Base-by-base conservation (phyloP, 495 filamentous ascomycete genomes). In the Annulohypoxylon bovei region DNA sequence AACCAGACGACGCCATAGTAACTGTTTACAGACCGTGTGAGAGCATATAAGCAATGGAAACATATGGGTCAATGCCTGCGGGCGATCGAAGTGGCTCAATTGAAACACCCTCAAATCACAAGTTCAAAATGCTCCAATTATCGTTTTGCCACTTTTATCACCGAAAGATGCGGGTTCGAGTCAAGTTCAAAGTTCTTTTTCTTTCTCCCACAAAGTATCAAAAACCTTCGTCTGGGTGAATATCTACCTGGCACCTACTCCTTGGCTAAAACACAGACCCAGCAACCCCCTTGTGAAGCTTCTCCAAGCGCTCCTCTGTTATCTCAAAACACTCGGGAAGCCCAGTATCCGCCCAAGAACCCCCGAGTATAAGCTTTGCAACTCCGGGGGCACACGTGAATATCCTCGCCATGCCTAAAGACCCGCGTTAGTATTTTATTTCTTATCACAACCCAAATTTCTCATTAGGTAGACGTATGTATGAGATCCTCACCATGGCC, bases 241-340 rank as follows among this genome's bases (percentile, higher is more conserved):
- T 16, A 37, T 7, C 16, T 23, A n/a, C n/a, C n/a, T n/a, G n/a
- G n/a, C n/a, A n/a, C n/a, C n/a, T n/a, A 22, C 0, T 33, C 9
- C 14, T 16, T 9, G n/a, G 11, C n/a, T 52, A 71, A 39, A 71
- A 71, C 8, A 71, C 68, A 6, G 68, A 66, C 20, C 49, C 67
- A 25, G 62, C 9, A 4, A 65, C 55, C 22, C 62, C 63, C 9
- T 71, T 60, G 40, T 61, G 55, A 30, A 75, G 59, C 46, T 32
- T 75, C 25, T 60, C 39, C 9, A 73, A 11, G 25, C 75, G 71
- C 28, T 61, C 55, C 8, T 65, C 33, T 2, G 70, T 76, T 27
- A 76, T 62, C 56, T 75, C 65, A 33, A 77, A 77, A 18, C 75
- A 77, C 46, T 76, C 75, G 1, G 75, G 75, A 23, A 77, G 62